Conservation (phyloP, 345 rosid species). For the Lepidium sativum region DNA sequence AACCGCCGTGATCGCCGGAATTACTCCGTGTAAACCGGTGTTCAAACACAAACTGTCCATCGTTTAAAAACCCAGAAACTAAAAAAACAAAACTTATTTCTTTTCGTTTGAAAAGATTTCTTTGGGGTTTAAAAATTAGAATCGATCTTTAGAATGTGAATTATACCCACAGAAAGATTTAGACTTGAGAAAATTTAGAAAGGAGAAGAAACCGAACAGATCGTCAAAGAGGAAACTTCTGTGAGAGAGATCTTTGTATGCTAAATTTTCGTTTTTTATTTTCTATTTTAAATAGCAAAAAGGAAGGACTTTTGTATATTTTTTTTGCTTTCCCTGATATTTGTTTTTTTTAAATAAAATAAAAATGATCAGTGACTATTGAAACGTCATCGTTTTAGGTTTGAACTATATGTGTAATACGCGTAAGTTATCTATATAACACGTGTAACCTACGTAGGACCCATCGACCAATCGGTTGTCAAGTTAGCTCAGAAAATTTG, state of each 20-base stretch:
- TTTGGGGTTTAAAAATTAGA: neutral
- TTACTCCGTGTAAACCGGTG: conserved; percentile 40
- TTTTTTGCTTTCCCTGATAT: neutral
- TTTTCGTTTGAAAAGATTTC: neutral
- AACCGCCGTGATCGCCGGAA: conserved; percentile 45
- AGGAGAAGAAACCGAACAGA: conserved; percentile 15
- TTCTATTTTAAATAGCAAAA: conserved; percentile 2
- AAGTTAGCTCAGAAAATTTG: conserved; percentile 9
- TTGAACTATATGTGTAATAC: conserved; percentile 6
- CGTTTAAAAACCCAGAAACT: neutral
- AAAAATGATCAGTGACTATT: neutral
- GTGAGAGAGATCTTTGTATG: neutral
- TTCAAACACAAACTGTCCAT: conserved; percentile 64
- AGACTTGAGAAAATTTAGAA: conserved; percentile 16
- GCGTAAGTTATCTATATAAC: conserved; percentile 19
- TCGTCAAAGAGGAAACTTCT: conserved; percentile 7
- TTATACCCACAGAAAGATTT: conserved; percentile 20
- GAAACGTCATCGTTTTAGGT: conserved; percentile 15
- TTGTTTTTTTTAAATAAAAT: neutral
- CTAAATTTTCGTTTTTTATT: conserved; percentile 5
- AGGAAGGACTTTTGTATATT: neutral
- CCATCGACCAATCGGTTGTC: neutral
- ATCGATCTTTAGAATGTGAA: conserved; percentile 18
- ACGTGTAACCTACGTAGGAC: conserved; percentile 22
- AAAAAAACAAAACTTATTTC: neutral